Evolutionary conservation across 352 stramenopile genomes (phyloP).

Genomic region (Globisporangium camurandrum): DNA sequence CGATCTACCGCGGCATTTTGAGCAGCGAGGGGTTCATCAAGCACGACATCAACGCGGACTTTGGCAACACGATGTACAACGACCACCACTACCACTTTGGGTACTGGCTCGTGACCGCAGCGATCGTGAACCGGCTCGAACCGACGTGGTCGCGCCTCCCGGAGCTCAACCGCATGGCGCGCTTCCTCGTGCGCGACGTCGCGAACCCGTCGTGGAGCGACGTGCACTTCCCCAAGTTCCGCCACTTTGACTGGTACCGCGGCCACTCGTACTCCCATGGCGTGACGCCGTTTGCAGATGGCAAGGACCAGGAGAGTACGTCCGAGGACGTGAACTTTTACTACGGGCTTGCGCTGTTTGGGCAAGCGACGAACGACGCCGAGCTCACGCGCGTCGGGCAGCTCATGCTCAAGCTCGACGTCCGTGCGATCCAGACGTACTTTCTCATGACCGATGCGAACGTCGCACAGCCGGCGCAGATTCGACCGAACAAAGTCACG

Average conservation of each 20-base stretch:
- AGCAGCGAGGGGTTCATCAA: slow-evolving; percentile 50
- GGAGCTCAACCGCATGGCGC: slow-evolving; percentile 43
- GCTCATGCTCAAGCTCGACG: slow-evolving; percentile 44
- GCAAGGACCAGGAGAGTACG: slow-evolving; percentile 66
- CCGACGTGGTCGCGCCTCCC: slow-evolving; percentile 43
- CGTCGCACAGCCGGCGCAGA: slow-evolving; percentile 35
- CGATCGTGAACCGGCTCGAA: slow-evolving; percentile 62
- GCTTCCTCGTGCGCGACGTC: slow-evolving; percentile 45
- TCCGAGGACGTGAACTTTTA: slow-evolving; percentile 67
- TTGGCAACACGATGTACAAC: slow-evolving; percentile 72
- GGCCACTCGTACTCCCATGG: slow-evolving; percentile 72
- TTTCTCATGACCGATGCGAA: slow-evolving; percentile 58
- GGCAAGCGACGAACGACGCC: slow-evolving; percentile 29
- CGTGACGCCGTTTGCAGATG: slow-evolving; percentile 43
- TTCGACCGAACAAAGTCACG: slow-evolving; percentile 46
- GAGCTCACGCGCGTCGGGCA: slow-evolving; percentile 34
- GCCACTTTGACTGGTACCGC: slow-evolving; percentile 60
- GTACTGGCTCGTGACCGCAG: slow-evolving; percentile 61
- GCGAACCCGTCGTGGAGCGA: slow-evolving; percentile 36
- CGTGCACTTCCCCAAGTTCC: slow-evolving; percentile 58
- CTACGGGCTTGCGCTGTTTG: slow-evolving; percentile 48
- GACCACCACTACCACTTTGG: slow-evolving; percentile 76
- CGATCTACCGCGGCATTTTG: slow-evolving; percentile 49
- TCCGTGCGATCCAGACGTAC: slow-evolving; percentile 54
- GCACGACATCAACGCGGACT: slow-evolving; percentile 61